These are phyloP conservation scores for Pythium monospermum DNA, from an alignment of 352 stramenopile species.

Conservation along the genomic window DNA sequence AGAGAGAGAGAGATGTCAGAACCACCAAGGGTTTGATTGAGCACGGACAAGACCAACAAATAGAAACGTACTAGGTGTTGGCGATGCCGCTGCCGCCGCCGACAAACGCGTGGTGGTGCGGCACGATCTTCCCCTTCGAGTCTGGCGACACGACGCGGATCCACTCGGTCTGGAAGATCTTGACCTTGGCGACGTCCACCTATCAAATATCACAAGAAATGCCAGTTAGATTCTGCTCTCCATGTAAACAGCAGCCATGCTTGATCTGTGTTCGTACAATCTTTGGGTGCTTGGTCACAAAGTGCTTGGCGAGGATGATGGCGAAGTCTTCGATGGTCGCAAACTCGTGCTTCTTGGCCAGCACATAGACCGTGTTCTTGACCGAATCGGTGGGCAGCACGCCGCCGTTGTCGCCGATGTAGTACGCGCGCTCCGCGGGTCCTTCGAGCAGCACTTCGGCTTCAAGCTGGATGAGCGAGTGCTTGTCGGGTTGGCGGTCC, in stretches of 20 bases:
- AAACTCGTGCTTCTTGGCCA: conserved; percentile 87
- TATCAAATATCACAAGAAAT: conserved; percentile 41
- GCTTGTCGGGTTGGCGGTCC: conserved; percentile 60
- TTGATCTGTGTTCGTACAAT: no score
- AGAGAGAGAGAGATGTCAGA: not conserved
- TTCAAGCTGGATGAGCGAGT: conserved; percentile 79
- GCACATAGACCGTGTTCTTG: conserved; percentile 89
- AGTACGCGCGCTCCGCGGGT: conserved; percentile 73
- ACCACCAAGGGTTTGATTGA: not conserved
- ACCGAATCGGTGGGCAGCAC: conserved; percentile 87
- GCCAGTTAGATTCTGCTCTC: no score
- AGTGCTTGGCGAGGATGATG: conserved; percentile 85
- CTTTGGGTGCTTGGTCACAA: conserved; percentile 69
- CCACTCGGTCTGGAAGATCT: conserved; percentile 75
- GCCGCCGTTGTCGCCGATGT: conserved; percentile 75
- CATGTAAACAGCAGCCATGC: no score
- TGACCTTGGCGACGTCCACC: conserved; percentile 71
- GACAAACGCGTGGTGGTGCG: conserved; percentile 77
- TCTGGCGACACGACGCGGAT: conserved; percentile 49
- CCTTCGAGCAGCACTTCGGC: conserved; percentile 83
- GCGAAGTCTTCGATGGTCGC: conserved; percentile 85
- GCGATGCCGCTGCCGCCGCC: conserved; percentile 45
- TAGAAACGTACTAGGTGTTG: conserved; percentile 49
- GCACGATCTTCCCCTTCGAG: conserved; percentile 43
- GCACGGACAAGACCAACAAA: not conserved